Evolutionary conservation across 345 rosid genomes (phyloP).

Genomic region (Citrus sp.): DNA sequence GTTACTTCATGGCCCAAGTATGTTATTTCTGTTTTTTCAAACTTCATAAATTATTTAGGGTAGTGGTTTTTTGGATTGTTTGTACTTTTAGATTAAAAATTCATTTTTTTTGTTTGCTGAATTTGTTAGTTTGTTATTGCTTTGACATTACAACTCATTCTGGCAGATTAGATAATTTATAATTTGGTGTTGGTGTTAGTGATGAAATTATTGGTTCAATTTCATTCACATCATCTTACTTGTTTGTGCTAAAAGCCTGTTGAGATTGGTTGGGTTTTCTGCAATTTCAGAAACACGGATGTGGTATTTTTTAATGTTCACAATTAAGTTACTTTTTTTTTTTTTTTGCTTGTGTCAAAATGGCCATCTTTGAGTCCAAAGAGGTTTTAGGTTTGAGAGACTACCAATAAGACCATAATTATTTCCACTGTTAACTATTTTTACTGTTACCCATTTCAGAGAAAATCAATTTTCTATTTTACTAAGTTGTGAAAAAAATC

Average conservation of each 20-base stretch:
- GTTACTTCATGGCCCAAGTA: slow-evolving; percentile 43
- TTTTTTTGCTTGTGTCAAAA: neutral
- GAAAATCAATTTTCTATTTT: neutral
- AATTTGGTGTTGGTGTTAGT: too few relatives aligned
- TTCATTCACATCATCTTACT: neutral
- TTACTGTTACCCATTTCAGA: neutral
- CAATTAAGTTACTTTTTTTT: neutral
- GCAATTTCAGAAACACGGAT: neutral
- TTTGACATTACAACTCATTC: too few relatives aligned
- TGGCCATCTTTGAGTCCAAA: neutral
- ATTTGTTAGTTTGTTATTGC: too few relatives aligned
- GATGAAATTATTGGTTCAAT: neutral
- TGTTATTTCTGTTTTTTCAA: neutral
- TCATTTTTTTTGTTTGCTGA: too few relatives aligned
- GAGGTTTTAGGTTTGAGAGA: neutral
- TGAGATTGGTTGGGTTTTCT: neutral
- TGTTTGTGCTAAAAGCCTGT: neutral
- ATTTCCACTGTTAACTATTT: neutral
- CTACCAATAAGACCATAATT: neutral
- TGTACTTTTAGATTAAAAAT: neutral
- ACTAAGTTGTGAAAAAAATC: neutral
- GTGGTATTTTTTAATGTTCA: neutral
- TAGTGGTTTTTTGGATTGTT: neutral
- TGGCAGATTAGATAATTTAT: too few relatives aligned
- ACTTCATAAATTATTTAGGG: neutral